Conservation (phyloP, 1,284 basidiomycete species). For the Cryptococcus depauperatus region DNA sequence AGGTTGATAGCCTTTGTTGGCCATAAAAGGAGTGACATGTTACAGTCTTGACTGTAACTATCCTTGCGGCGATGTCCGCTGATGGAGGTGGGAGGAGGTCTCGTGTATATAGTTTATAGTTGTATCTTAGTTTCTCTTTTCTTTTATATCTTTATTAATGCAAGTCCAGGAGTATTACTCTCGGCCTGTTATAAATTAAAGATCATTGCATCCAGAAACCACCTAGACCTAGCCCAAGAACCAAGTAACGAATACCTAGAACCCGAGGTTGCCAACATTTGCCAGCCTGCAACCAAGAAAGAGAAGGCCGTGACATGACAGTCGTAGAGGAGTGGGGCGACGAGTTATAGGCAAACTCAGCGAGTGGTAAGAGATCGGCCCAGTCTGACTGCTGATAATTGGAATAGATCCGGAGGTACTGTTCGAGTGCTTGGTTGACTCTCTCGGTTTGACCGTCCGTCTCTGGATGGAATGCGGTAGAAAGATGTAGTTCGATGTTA, state of each 20-base stretch:
- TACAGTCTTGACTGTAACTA: no score
- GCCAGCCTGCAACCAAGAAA: constrained; percentile 16
- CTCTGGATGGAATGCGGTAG: constrained; percentile 46
- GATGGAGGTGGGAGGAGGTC: no score
- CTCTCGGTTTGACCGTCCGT: constrained; percentile 47
- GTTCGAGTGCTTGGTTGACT: constrained; percentile 48
- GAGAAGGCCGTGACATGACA: constrained; percentile 45
- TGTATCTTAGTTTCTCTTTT: no score
- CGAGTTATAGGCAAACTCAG: constrained; percentile 51
- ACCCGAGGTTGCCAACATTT: background rate
- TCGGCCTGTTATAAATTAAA: no score
- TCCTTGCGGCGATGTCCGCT: no score
- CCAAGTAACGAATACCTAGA: no score
- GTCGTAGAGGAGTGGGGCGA: constrained; percentile 27
- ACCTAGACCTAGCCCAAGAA: no score
- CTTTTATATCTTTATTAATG: no score
- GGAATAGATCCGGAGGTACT: constrained; percentile 31
- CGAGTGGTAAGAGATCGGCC: constrained; percentile 45
- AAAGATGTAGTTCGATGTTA: constrained; percentile 15
- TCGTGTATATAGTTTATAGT: no score
- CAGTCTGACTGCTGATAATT: constrained; percentile 48
- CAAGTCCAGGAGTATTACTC: no score
- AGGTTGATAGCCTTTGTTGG: constrained; percentile 45
- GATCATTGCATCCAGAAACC: no score
- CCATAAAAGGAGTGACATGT: constrained; percentile 48